phyloP scores from a whole-genome alignment of 2,329 filamentous ascomycete species.

The Geosmithia morbida region DNA sequence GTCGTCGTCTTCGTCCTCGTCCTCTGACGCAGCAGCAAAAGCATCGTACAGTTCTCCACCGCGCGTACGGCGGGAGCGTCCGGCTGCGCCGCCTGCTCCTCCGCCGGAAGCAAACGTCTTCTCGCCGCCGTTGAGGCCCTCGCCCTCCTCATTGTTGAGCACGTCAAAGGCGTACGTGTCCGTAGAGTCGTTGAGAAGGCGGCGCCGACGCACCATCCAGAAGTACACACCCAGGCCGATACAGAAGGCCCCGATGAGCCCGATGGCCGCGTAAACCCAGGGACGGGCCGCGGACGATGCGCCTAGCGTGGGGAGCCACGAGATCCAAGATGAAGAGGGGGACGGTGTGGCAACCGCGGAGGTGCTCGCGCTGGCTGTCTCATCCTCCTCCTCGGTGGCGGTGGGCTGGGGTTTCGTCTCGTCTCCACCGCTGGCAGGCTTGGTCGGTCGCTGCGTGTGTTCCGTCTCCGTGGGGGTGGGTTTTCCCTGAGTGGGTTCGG shows the following conservation, averaged over 20 bases:
- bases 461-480: constrained; percentile 32
- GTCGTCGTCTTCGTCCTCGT: constrained; percentile 42
- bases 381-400: constrained; percentile 8
- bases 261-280: constrained; percentile 83
- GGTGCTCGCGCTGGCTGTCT: constrained; percentile 13
- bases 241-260: constrained; percentile 78
- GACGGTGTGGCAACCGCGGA: constrained; percentile 15
- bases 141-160: constrained; percentile 65
- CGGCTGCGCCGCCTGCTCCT: constrained; percentile 16
- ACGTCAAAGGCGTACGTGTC: constrained; percentile 93
- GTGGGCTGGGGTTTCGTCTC: constrained; percentile 12
- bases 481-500: constrained; percentile 25
- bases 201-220: constrained; percentile 62
- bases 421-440: constrained; percentile 12
- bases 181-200: constrained; percentile 57
- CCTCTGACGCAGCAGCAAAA: constrained; percentile 60
- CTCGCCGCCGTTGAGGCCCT: constrained; percentile 33
- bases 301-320: constrained; percentile 83
- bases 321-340: constrained; percentile 52
- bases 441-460: constrained; percentile 48
- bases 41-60: constrained; percentile 94
- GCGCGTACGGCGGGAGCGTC: constrained; percentile 31
- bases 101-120: constrained; percentile 23
- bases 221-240: constrained; percentile 68
- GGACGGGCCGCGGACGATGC: constrained; percentile 74